Percentiles rank a stretch among this genome's conserved stretches.
phyloP scores from a whole-genome alignment of 306 rosid genomes.

The Vigna radiata region DNA sequence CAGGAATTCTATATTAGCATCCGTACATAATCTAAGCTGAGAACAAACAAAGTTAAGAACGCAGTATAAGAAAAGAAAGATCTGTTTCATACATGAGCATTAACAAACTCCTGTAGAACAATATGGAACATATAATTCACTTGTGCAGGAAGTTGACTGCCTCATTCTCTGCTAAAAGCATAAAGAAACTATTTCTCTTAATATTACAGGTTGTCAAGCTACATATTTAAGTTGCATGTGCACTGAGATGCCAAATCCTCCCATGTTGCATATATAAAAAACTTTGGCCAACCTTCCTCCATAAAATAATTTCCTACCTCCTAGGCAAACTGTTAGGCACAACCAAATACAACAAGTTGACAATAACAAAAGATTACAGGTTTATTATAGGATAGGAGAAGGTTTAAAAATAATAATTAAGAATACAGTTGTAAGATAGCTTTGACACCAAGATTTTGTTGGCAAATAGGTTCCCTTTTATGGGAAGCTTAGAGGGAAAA shows the following conservation, averaged over 20 bases:
- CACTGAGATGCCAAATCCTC: neutral
- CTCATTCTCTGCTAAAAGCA: slow-evolving; percentile 12
- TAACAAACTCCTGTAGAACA: neutral
- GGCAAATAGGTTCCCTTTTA: no score
- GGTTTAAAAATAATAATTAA: no score
- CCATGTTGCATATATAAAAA: neutral
- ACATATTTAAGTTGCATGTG: neutral
- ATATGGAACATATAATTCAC: neutral
- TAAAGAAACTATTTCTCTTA: neutral
- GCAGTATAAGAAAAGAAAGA: neutral
- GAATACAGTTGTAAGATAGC: no score
- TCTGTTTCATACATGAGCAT: neutral
- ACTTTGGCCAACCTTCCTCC: neutral
- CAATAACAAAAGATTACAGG: no score
- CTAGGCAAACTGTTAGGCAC: neutral
- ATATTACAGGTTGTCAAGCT: neutral
- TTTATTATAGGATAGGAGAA: no score
- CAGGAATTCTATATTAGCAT: neutral
- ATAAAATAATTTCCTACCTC: neutral
- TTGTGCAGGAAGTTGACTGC: neutral
- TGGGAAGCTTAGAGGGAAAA: no score
- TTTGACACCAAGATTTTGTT: no score
- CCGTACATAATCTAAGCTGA: neutral
- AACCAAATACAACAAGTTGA: no score
- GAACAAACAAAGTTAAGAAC: slow-evolving; percentile 13